Evolutionary conservation across 2,329 filamentous ascomycete genomes (phyloP).

Genomic region (Zymoseptoria tritici): DNA sequence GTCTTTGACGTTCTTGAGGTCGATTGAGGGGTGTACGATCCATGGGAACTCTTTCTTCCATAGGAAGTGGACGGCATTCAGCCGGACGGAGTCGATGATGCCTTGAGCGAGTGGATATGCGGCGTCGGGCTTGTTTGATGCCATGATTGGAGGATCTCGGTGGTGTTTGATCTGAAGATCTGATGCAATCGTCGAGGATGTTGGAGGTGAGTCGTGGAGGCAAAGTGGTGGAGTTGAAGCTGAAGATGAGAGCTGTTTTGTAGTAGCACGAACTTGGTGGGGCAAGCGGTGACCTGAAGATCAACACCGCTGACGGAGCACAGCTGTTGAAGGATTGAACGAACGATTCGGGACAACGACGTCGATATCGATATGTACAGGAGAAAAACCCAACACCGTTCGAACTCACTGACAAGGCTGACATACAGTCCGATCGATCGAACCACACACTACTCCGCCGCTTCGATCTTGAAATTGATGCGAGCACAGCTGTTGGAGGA

Average conservation of each 20-base stretch:
- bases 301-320: not conserved
- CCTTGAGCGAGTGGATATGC: not conserved
- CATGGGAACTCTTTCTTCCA: not conserved
- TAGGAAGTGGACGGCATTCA: not conserved
- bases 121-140: not conserved
- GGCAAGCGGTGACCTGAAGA: not conserved
- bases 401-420: too few relatives aligned
- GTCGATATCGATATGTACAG: too few relatives aligned
- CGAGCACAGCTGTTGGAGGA: not conserved
- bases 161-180: not conserved
- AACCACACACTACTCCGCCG: not conserved
- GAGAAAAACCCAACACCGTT: too few relatives aligned
- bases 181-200: too few relatives aligned
- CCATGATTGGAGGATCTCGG: not conserved
- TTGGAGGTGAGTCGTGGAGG: not conserved
- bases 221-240: not conserved
- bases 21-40: not conserved
- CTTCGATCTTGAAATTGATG: conserved; percentile 16
- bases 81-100: not conserved
- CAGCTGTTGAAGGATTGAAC: not conserved
- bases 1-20: not conserved
- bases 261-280: not conserved
- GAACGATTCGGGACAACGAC: too few relatives aligned
- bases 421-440: not conserved
- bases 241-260: not conserved